Base-by-base conservation (phyloP, 2,329 filamentous ascomycete genomes). In the Penicillium sp. region DNA sequence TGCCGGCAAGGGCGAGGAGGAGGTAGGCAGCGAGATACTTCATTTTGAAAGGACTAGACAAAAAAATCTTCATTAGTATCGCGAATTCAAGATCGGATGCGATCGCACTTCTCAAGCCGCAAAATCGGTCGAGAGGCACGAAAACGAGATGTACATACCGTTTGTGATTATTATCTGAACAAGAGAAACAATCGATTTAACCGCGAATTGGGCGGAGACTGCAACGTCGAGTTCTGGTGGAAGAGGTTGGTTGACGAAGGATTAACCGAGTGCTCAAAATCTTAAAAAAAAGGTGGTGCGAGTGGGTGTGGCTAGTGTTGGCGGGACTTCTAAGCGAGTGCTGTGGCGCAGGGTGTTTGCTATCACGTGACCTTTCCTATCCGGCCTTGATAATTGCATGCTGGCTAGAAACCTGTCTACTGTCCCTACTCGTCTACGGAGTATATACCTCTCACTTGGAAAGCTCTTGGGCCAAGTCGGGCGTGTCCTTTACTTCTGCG, bases 1-100 rank as follows among this genome's bases (percentile, higher is more conserved):
- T 97, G 83, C 94, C 94, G 79, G 86, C 93, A 72, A 97, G 89
- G 83, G 83, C 82, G 81, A 97, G 91, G 78, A 99, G 93, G 77
- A 99, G 92, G 88, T 96, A 97, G 79, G 94, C 93, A 79, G 94
- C 94, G 84, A 99, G 89, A 84, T 97, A 89, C 93, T 99, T 97
- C 94, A 99, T 97, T 91, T 88, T 96, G 79, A 76, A 71, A 70
- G 50, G 57, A 61, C 63, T 66, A 38, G 57, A 52, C 27, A 39
- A 56, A 57, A 54, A 55, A 54, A 50, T 58, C 10, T 49, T 53
- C 49, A 61, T 71, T 47, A 69, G 68, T 50, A 50, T 61, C 55
- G 42, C 56, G 42, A 53, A 49, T 50, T 64, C 52, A 51, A 47
- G 52, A 59, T 51, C 39, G 49, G 36, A 48, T 44, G 53, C 23